These are phyloP conservation scores for Dothideomycetidae sp. DNA, from an alignment of 2,329 filamentous ascomycete genomes.

Conservation along the genomic window DNA sequence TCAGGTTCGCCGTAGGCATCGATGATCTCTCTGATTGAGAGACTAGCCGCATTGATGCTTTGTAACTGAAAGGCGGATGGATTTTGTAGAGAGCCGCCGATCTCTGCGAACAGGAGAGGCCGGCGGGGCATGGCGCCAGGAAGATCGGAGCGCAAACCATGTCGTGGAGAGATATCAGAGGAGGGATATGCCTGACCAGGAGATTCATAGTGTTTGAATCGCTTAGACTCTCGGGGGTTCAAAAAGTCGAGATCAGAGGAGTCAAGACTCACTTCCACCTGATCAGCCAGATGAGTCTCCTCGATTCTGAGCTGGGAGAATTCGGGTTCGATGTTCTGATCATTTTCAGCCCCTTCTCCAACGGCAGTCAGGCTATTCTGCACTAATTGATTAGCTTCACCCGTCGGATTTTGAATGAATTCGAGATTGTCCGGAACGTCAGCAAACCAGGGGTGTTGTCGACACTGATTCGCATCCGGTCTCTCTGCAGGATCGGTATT, in stretches of 20 bases:
- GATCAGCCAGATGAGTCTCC: slow-evolving; percentile 24
- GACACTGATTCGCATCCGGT: slow-evolving; percentile 56
- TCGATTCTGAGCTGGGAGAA: slow-evolving; percentile 52
- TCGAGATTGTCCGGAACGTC: slow-evolving; percentile 27
- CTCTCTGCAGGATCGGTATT: slow-evolving; percentile 65
- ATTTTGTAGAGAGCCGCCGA: slow-evolving; percentile 32
- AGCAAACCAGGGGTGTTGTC: slow-evolving; percentile 60
- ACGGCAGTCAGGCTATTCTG: slow-evolving; percentile 30
- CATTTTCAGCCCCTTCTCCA: slow-evolving; percentile 47
- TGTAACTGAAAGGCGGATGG: background rate
- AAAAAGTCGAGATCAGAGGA: slow-evolving; percentile 26
- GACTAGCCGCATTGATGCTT: slow-evolving; percentile 19
- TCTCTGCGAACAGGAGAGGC: slow-evolving; percentile 45
- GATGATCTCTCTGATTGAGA: slow-evolving; percentile 10
- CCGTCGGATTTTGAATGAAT: slow-evolving; percentile 11
- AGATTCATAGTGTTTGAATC: slow-evolving; percentile 24
- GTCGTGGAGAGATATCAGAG: background rate
- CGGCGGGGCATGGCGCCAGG: slow-evolving; percentile 10
- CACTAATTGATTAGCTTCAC: no score
- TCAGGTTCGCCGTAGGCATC: slow-evolving; percentile 3
- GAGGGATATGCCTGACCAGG: slow-evolving; percentile 13
- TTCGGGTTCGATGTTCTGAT: slow-evolving; percentile 33
- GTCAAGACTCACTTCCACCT: slow-evolving; percentile 19
- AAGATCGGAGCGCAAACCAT: background rate
- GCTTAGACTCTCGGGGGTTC: slow-evolving; percentile 30